Evolutionary conservation across 208 protist genomes (phyloP).

Genomic region (Wallacemonas rigidus): DNA sequence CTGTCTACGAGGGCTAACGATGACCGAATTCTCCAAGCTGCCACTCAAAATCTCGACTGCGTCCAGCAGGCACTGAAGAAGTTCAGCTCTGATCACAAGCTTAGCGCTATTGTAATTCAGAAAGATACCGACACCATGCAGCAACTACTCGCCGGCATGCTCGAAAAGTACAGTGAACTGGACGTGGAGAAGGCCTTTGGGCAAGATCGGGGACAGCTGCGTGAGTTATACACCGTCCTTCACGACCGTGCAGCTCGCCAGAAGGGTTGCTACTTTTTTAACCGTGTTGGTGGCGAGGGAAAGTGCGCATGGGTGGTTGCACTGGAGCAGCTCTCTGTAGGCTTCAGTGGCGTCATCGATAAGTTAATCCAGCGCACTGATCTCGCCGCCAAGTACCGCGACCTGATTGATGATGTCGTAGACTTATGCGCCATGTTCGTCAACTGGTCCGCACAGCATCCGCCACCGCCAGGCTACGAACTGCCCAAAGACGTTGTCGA

Average conservation of each 20-base stretch:
- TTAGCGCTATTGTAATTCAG: conserved; percentile 78
- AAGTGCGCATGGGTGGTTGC: conserved; percentile 50
- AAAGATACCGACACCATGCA: conserved; percentile 81
- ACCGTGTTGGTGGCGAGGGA: conserved; percentile 64
- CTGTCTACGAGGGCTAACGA: conserved; percentile 38
- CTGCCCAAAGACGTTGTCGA: conserved; percentile 48
- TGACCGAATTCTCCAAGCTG: conserved; percentile 55
- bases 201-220: conserved; percentile 55
- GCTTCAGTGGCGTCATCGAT: conserved; percentile 54
- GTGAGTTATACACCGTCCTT: conserved; percentile 58
- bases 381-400: conserved; percentile 36
- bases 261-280: conserved; percentile 89
- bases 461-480: conserved; percentile 30
- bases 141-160: conserved; percentile 68
- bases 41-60: conserved; percentile 62
- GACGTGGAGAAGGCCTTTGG: conserved; percentile 60
- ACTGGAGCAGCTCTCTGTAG: conserved; percentile 54
- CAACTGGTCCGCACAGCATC: conserved; percentile 60
- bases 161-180: conserved; percentile 74
- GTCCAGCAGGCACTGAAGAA: conserved; percentile 57
- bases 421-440: conserved; percentile 75
- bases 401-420: conserved; percentile 60
- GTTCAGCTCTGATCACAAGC: conserved; percentile 84
- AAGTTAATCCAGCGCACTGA: conserved; percentile 45
- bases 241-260: conserved; percentile 55